Conservation (phyloP, 169 alveolate genomes). For the Plasmodium cynomolgi region DNA sequence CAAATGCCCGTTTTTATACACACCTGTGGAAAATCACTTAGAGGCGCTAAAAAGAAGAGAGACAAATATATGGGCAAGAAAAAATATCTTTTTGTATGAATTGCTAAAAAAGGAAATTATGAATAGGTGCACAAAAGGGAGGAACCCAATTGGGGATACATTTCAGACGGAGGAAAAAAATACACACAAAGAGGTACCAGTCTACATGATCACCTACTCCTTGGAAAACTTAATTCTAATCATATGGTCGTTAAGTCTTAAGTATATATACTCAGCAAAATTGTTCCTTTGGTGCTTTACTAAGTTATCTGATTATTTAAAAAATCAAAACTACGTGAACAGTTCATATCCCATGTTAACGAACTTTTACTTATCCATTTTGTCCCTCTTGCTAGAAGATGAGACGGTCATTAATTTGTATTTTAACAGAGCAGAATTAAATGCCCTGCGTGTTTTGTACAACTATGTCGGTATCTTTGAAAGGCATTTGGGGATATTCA, state of each 20-base stretch:
- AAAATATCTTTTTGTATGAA: slow-evolving; percentile 69
- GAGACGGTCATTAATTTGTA: slow-evolving; percentile 14
- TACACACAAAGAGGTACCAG: neutral
- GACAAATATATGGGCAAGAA: neutral
- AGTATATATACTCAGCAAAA: slow-evolving; percentile 67
- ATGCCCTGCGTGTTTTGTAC: slow-evolving; percentile 29
- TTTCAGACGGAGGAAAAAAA: neutral
- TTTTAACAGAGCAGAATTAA: slow-evolving; percentile 60
- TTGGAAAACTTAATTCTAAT: slow-evolving; percentile 32
- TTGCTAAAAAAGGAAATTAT: slow-evolving; percentile 56
- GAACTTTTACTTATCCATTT: slow-evolving; percentile 57
- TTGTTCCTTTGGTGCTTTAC: slow-evolving; percentile 32
- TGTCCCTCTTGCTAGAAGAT: slow-evolving; percentile 49
- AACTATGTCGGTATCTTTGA: slow-evolving; percentile 4
- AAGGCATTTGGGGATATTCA: neutral
- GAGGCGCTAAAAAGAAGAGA: neutral
- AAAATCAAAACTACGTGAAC: neutral
- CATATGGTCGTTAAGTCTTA: slow-evolving; percentile 65
- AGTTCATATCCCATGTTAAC: slow-evolving; percentile 25
- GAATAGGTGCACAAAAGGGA: neutral
- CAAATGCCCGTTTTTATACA: slow-evolving; percentile 38
- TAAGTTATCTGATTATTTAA: slow-evolving; percentile 11
- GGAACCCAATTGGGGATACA: neutral
- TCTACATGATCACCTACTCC: neutral
- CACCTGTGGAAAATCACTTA: neutral